A percentile compares a stretch with the other conserved stretches of the same genome.
These are phyloP conservation scores for Cyberlindnera petersonii DNA, from an alignment of 805 yeast species.

Conservation along the genomic window DNA sequence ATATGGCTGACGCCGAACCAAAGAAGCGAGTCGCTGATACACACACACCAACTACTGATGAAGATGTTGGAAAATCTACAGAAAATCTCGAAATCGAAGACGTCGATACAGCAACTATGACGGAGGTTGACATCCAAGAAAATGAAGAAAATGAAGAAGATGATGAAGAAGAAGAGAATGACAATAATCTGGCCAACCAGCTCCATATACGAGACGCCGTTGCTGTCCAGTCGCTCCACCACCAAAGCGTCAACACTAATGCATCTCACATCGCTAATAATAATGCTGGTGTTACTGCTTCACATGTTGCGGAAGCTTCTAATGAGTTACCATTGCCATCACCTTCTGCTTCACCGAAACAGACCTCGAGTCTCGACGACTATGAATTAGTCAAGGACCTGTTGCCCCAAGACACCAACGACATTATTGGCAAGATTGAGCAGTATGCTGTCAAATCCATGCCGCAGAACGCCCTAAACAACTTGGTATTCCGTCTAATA, in stretches of 20 bases:
- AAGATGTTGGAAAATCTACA: too few relatives aligned
- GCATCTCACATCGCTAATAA: too few relatives aligned
- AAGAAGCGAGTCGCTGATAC: constrained; percentile 11
- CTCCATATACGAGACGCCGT: constrained; percentile 6
- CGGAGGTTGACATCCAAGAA: constrained; percentile 1
- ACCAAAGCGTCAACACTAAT: constrained; percentile 1
- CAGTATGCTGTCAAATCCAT: constrained; percentile 24
- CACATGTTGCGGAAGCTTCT: constrained; percentile 7
- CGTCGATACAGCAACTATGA: background rate
- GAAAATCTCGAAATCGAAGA: constrained; percentile 4
- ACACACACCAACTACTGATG: constrained; percentile 3
- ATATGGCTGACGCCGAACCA: constrained; percentile 1
- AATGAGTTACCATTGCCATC: constrained; percentile 60
- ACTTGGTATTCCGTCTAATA: constrained; percentile 50
- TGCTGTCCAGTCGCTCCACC: constrained; percentile 1
- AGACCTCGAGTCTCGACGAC: constrained; percentile 24
- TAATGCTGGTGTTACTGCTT: too few relatives aligned
- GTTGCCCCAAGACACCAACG: constrained; percentile 6
- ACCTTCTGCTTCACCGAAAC: constrained; percentile 61
- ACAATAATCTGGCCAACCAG: constrained; percentile 23
- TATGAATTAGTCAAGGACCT: constrained; percentile 12
- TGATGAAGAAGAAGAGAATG: constrained; percentile 15
- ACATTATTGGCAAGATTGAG: constrained; percentile 15
- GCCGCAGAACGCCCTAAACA: constrained; percentile 44
- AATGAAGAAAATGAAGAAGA: background rate